A percentile compares a stretch with the other conserved stretches of the same genome.
These are phyloP conservation scores for Schizosaccharomyces osmophilus DNA, from an alignment of 805 yeast species.

Conservation along the genomic window DNA sequence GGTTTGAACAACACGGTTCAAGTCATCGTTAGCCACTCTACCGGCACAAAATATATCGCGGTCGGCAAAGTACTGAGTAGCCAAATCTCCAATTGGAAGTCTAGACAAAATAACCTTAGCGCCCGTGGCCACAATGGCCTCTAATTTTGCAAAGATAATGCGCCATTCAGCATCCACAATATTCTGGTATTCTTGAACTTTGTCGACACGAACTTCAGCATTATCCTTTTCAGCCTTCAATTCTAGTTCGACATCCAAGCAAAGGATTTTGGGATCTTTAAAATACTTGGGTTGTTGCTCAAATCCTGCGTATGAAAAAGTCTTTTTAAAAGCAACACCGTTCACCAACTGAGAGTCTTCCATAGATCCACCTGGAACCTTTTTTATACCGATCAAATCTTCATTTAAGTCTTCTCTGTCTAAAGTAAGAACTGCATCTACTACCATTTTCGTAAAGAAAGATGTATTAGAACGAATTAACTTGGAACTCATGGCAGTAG, in stretches of 20 bases:
- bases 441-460: conserved; percentile 88
- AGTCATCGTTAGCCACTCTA: conserved; percentile 65
- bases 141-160: conserved; percentile 64
- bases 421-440: conserved; percentile 72
- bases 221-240: conserved; percentile 95
- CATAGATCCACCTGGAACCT: conserved; percentile 87
- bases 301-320: conserved; percentile 93
- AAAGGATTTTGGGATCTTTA: conserved; percentile 52
- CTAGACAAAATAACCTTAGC: conserved; percentile 83
- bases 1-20: conserved; percentile 78
- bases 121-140: conserved; percentile 60
- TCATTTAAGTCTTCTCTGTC: conserved; percentile 75
- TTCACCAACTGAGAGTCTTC: conserved; percentile 73
- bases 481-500: conserved; percentile 92
- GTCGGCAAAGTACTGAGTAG: conserved; percentile 96
- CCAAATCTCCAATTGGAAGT: conserved; percentile 91
- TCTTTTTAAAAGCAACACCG: conserved; percentile 94
- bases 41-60: conserved; percentile 94
- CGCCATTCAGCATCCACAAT: conserved; percentile 99
- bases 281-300: conserved; percentile 92
- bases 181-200: conserved; percentile 80
- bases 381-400: conserved; percentile 75
- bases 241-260: conserved; percentile 79
- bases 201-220: conserved; percentile 90
- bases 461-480: conserved; percentile 66